A percentile compares a stretch with the other conserved stretches of the same genome.
Evolutionary conservation across 2,329 filamentous ascomycete genomes (phyloP).

Genomic region (Arthrobotrys sinensis): DNA sequence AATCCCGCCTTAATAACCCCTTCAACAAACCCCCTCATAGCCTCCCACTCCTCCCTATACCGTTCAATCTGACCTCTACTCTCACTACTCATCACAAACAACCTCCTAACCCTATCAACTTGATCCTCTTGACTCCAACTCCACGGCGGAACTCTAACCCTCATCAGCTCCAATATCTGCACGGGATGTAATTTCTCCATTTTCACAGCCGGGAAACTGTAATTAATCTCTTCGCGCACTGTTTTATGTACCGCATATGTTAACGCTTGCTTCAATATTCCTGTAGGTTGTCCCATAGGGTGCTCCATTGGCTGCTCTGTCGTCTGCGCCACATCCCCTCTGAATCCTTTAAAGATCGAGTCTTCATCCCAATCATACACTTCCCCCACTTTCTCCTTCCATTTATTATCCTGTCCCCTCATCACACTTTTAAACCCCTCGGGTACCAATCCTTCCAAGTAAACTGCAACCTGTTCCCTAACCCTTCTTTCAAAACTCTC

Average conservation of each 20-base stretch:
- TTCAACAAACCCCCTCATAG: slow-evolving; percentile 26
- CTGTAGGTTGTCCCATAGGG: neutral
- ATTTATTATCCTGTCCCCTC: neutral
- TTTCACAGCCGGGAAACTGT: slow-evolving; percentile 25
- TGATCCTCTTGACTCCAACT: slow-evolving; percentile 48
- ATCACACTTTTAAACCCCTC: slow-evolving; percentile 8
- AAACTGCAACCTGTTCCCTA: neutral
- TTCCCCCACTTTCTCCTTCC: neutral
- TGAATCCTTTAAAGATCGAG: neutral
- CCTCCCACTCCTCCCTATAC: slow-evolving; percentile 39
- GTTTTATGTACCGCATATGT: slow-evolving; percentile 12
- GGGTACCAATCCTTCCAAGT: slow-evolving; percentile 3
- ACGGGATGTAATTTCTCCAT: slow-evolving; percentile 44
- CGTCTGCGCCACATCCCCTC: neutral
- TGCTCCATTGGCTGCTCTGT: too few relatives aligned
- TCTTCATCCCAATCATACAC: neutral
- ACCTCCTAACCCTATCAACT: slow-evolving; percentile 12
- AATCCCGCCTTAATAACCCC: slow-evolving; percentile 5
- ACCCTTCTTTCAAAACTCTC: slow-evolving; percentile 16
- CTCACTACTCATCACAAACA: neutral
- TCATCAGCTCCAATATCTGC: slow-evolving; percentile 41
- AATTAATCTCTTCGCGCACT: slow-evolving; percentile 38
- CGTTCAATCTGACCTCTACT: slow-evolving; percentile 19
- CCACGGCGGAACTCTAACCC: slow-evolving; percentile 39
- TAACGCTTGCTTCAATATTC: slow-evolving; percentile 17